Evolutionary conservation across 805 yeast genomes (phyloP), one percentile per base, ranked within the genome.

Genomic region (Candida ponderosae): DNA sequence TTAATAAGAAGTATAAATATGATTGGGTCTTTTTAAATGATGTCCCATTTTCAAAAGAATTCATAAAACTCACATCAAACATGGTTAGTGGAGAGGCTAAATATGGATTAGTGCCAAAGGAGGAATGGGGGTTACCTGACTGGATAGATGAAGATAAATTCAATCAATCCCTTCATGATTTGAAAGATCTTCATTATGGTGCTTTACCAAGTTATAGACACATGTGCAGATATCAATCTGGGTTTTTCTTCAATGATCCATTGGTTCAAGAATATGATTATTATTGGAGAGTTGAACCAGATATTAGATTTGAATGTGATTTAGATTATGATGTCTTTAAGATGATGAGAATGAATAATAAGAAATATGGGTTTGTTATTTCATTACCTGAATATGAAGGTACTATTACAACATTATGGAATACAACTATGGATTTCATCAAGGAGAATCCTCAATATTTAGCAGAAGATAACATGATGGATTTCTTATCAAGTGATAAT

Each of bases 231-330:
- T 85, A 71, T 56, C 86, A 85, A 59, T 73, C 86, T 24, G 94
- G 94, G 2, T 80, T 80, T 56, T 81, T 86, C 65, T 85, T 76
- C 74, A 68, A 79, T 51, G 83, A 82, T 53, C 74, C 71, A 37
- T 60, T 76, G 36, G 54, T 85, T 60, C 64, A 67, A 39, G 73
- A 78, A 24, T 85, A 78, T 68, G 84, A 81, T 53, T 85, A 80
- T 73, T 85, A 84, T 69, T 85, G 95, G 95, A 76, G 95, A 62
- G 89, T 86, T 30, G 95, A 86, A 62, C 95, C 95, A 18, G 80
- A 74, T 50, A 74, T 79, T 51, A 70, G 74, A 54, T 68, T 83
- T 44, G 73, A 65, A 59, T 85, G 94, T 63, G 84, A 83, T 54
- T 65, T 86, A 42, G 77, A 79, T 51, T 81, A 81, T 58, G 95